Percentiles rank a stretch among this genome's conserved stretches.
Evolutionary conservation across 2,329 filamentous ascomycete species (phyloP).

Genomic region (Cordyceps militaris): DNA sequence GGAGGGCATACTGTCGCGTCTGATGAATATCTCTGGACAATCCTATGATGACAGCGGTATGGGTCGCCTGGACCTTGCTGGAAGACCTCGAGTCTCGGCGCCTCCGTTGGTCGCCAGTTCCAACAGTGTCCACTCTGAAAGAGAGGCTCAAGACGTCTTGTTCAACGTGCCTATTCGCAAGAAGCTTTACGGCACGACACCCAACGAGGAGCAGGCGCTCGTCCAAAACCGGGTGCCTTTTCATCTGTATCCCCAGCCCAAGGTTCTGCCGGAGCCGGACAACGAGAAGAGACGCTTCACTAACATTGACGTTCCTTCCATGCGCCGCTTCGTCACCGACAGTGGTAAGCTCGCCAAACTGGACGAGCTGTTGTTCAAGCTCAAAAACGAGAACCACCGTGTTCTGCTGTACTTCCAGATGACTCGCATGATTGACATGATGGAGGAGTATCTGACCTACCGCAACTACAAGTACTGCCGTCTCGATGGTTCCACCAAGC

Average conservation of each 20-base stretch:
- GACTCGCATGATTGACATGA: slow-evolving; percentile 98
- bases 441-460: slow-evolving; percentile 98
- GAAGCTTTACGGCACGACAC: slow-evolving; percentile 60
- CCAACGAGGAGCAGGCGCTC: slow-evolving; percentile 63
- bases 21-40: slow-evolving; percentile 71
- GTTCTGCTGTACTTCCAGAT: slow-evolving; percentile 99
- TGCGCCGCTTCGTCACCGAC: slow-evolving; percentile 96
- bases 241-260: slow-evolving; percentile 52
- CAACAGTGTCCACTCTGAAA: slow-evolving; percentile 55
- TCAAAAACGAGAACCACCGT: slow-evolving; percentile 88
- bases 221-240: slow-evolving; percentile 66
- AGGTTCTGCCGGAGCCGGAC: slow-evolving; percentile 69
- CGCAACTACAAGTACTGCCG: slow-evolving; percentile 99
- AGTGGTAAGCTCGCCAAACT: slow-evolving; percentile 92
- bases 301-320: slow-evolving; percentile 87
- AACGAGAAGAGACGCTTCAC: slow-evolving; percentile 80
- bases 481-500: slow-evolving; percentile 91
- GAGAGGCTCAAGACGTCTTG: slow-evolving; percentile 64
- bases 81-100: slow-evolving; percentile 69
- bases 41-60: slow-evolving; percentile 65
- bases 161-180: slow-evolving; percentile 75
- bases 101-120: slow-evolving; percentile 79
- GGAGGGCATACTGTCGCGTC: slow-evolving; percentile 63
- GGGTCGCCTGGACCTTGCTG: slow-evolving; percentile 72
- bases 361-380: slow-evolving; percentile 76